Evolutionary conservation across 2,329 filamentous ascomycete species (phyloP).

Genomic region (Penicillium sclerotigenum): DNA sequence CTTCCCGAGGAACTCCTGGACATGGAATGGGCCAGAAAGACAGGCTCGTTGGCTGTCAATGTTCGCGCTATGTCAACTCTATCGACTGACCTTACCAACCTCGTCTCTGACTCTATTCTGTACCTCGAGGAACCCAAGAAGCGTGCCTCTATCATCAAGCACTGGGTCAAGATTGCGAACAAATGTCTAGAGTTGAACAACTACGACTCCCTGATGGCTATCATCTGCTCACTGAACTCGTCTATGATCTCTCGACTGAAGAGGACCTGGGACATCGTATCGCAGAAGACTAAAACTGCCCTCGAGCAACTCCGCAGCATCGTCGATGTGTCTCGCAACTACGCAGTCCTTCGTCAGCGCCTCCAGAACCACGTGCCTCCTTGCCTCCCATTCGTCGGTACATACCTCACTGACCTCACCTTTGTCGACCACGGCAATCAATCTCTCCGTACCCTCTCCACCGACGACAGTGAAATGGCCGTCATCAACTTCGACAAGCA

Average conservation of each 20-base stretch:
- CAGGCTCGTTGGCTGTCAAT: slow-evolving; percentile 73
- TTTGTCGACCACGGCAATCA: slow-evolving; percentile 95
- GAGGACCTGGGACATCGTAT: slow-evolving; percentile 88
- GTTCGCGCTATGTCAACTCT: slow-evolving; percentile 91
- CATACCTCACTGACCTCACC: slow-evolving; percentile 92
- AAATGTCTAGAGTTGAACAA: slow-evolving; percentile 88
- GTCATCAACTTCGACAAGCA: slow-evolving; percentile 99
- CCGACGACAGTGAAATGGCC: slow-evolving; percentile 62
- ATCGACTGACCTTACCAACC: slow-evolving; percentile 86
- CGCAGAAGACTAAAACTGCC: slow-evolving; percentile 74
- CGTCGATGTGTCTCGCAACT: slow-evolving; percentile 87
- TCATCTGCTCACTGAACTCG: slow-evolving; percentile 89
- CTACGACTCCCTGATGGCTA: slow-evolving; percentile 95
- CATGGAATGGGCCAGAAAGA: slow-evolving; percentile 91
- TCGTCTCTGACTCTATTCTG: slow-evolving; percentile 90
- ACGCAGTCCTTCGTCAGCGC: slow-evolving; percentile 76
- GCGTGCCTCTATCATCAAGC: slow-evolving; percentile 84
- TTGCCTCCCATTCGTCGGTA: slow-evolving; percentile 91
- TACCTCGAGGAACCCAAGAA: slow-evolving; percentile 88
- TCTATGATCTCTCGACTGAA: slow-evolving; percentile 85
- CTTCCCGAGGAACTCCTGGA: slow-evolving; percentile 86
- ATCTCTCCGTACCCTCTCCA: slow-evolving; percentile 71
- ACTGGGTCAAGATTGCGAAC: slow-evolving; percentile 93
- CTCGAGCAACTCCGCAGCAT: slow-evolving; percentile 77
- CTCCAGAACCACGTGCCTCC: slow-evolving; percentile 84